Evolutionary conservation across 495 filamentous ascomycete species (phyloP), one percentile per base, ranked within the genome.

Genomic region (Niebla homalea): DNA sequence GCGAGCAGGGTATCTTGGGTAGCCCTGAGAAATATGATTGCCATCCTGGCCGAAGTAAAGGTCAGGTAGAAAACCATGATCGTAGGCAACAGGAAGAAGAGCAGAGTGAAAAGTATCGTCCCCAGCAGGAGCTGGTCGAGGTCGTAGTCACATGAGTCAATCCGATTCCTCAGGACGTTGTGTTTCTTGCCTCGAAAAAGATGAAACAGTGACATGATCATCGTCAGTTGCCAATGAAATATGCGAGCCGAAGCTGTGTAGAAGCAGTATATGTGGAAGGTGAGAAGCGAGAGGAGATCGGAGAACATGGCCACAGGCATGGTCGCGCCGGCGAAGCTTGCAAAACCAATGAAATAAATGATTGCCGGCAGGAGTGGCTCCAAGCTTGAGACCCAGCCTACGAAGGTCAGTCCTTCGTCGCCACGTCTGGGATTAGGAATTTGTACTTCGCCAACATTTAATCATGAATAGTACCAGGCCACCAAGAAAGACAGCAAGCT

Each of bases 141-240:
- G 62, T 95, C 92, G 64, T 99, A 99, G 66, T 99, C 92, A 71
- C 93, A 99, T 36, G 87, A 90, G 62, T 99, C 92, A 55, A 97
- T 96, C 62, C 92, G 87, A 57, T 96, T 96, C 55, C 92, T 81
- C 12, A 99, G 77, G 7, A 99, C 87, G 53, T 99, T 99, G 52
- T 92, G 81, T 61, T 99, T 99, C 62, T 97, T 97, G 43, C 92
- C 92, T 20, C 88, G 85, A 60, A 99, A 99, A 2, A 99, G 78
- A 67, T 99, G 92, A 67, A 99, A 99, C 25, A 97, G 81, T 19
- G 90, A 96, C 43, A 90, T 82, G 44, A 99, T 83, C 49, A 97
- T 96, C 22, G 81, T 94, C 32, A 97, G 79, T 60, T 99, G 93
- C 90, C 92, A 97, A 67, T 95, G 87, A 67, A 89, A 99, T 49